These are phyloP conservation scores for Eucalyptus regnans DNA, from an alignment of 345 rosid species.

Conservation along the genomic window DNA sequence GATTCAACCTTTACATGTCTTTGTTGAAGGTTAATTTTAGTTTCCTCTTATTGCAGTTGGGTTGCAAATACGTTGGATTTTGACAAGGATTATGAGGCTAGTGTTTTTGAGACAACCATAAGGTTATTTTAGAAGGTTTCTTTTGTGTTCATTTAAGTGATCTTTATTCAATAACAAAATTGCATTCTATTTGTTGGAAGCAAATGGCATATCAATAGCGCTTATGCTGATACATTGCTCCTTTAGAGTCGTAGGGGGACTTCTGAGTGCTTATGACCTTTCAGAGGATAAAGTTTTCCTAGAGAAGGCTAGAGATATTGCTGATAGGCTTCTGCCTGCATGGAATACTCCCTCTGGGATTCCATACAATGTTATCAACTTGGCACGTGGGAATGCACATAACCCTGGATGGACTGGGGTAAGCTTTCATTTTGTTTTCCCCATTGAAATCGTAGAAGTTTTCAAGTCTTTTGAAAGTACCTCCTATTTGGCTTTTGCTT, in stretches of 20 bases:
- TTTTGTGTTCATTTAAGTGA: conserved; percentile 16
- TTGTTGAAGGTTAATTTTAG: not conserved
- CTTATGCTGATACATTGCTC: not conserved
- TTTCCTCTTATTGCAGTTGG: conserved; percentile 48
- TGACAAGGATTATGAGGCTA: conserved; percentile 86
- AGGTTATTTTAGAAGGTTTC: conserved; percentile 87
- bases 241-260: conserved; percentile 92
- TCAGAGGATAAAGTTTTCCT: conserved; percentile 84
- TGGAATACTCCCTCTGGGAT: conserved; percentile 83
- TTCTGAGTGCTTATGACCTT: conserved; percentile 94
- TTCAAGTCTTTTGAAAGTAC: not conserved
- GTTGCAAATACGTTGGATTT: conserved; percentile 88
- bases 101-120: conserved; percentile 99
- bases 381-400: conserved; percentile 67
- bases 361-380: conserved; percentile 81
- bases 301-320: conserved; percentile 90
- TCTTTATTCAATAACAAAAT: not conserved
- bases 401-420: conserved; percentile 96
- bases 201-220: not conserved
- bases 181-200: not conserved
- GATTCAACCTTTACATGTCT: not conserved
- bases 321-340: conserved; percentile 94
- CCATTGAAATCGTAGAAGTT: not conserved
- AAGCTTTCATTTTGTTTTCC: conserved; percentile 15
- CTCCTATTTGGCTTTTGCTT: not conserved